These are phyloP conservation scores for Cutaneotrichosporon sp. DNA, from an alignment of 1,284 basidiomycete genomes.

Conservation along the genomic window DNA sequence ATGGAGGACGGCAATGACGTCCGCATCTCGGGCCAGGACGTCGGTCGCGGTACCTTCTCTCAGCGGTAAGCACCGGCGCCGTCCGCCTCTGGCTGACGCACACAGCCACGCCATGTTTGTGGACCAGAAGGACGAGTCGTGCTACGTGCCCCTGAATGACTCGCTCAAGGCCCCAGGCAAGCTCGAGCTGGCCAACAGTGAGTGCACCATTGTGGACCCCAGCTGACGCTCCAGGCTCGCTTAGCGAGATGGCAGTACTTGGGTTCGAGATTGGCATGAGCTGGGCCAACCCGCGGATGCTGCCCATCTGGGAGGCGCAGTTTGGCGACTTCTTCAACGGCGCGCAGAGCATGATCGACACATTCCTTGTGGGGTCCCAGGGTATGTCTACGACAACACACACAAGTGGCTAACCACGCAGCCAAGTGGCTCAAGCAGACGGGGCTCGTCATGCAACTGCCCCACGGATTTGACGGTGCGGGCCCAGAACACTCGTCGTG, in stretches of 20 bases:
- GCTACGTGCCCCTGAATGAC: slow-evolving; percentile 68
- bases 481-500: slow-evolving; percentile 86
- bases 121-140: slow-evolving; percentile 71
- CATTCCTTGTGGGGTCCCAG: slow-evolving; percentile 74
- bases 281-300: slow-evolving; percentile 70
- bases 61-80: slow-evolving; percentile 60
- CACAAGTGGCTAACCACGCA: slow-evolving; percentile 43
- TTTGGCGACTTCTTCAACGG: slow-evolving; percentile 86
- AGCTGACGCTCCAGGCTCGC: slow-evolving; percentile 56
- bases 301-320: slow-evolving; percentile 88
- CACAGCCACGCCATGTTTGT: slow-evolving; percentile 84
- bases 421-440: slow-evolving; percentile 93
- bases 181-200: slow-evolving; percentile 78
- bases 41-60: slow-evolving; percentile 82
- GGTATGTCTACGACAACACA: too few species aligned
- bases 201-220: slow-evolving; percentile 25
- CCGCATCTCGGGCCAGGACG: slow-evolving; percentile 83
- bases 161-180: slow-evolving; percentile 56
- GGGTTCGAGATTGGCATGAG: slow-evolving; percentile 83
- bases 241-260: slow-evolving; percentile 78
- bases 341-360: slow-evolving; percentile 81
- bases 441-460: slow-evolving; percentile 75
- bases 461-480: slow-evolving; percentile 80
- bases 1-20: slow-evolving; percentile 73
- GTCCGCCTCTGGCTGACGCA: background rate